Conservation (phyloP, 768 basidiomycete genomes). For the Harrya chromipes region DNA sequence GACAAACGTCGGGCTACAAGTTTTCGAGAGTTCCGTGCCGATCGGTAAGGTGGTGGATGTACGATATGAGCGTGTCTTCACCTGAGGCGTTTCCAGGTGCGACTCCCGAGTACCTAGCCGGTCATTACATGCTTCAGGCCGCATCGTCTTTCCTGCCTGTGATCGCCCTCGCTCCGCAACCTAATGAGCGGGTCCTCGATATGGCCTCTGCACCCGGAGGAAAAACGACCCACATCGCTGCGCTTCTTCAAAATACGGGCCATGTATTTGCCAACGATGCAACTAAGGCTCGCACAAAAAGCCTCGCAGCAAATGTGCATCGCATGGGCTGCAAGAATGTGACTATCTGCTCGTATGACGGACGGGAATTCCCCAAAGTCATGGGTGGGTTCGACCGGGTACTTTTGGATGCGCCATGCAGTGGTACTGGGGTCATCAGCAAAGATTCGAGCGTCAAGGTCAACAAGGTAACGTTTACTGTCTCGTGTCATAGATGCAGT, state of each 20-base stretch:
- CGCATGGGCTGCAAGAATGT: conserved; percentile 98
- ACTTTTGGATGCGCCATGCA: conserved; percentile 94
- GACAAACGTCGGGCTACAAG: conserved; percentile 98
- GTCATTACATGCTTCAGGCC: conserved; percentile 99
- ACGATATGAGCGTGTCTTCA: not conserved
- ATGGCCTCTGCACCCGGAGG: conserved; percentile 99
- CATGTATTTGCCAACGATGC: conserved; percentile 96
- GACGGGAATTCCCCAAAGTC: conserved; percentile 96
- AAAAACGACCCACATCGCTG: conserved; percentile 97
- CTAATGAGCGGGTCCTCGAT: conserved; percentile 90
- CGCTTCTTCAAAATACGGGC: conserved; percentile 97
- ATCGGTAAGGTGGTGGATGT: conserved; percentile 56
- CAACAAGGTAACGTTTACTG: conserved; percentile 72
- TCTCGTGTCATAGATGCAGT: not conserved
- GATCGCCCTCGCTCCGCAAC: conserved; percentile 90
- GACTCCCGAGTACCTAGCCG: conserved; percentile 97
- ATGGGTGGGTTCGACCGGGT: conserved; percentile 99
- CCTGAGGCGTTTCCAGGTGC: conserved; percentile 51
- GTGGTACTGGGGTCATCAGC: conserved; percentile 96
- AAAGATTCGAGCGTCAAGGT: conserved; percentile 97
- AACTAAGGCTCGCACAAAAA: conserved; percentile 93
- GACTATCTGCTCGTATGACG: conserved; percentile 95
- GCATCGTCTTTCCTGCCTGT: conserved; percentile 99
- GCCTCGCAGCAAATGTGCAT: conserved; percentile 94
- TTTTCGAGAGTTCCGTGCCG: conserved; percentile 94